Evolutionary conservation across 2,329 filamentous ascomycete genomes (phyloP).

Genomic region (Fusarium continuum): DNA sequence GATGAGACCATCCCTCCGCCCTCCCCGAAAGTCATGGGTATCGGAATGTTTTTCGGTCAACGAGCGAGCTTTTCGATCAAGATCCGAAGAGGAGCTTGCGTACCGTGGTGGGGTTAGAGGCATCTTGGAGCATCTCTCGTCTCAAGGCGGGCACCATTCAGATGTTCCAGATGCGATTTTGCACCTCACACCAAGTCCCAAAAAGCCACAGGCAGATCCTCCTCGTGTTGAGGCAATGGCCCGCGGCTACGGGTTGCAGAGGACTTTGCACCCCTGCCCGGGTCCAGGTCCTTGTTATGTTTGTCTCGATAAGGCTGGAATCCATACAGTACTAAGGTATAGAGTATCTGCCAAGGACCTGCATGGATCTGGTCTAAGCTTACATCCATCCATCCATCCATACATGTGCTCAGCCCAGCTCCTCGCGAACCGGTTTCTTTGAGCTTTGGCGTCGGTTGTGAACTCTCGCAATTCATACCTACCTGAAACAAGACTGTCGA

Average conservation of each 20-base stretch:
- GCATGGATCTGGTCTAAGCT: slow-evolving; percentile 28
- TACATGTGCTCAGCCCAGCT: slow-evolving; percentile 13
- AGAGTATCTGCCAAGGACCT: slow-evolving; percentile 26
- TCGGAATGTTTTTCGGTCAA: slow-evolving; percentile 36
- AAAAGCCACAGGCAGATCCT: slow-evolving; percentile 38
- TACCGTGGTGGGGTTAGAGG: slow-evolving; percentile 33
- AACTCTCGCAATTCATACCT: slow-evolving; percentile 29
- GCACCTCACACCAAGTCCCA: slow-evolving; percentile 24
- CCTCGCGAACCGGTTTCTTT: slow-evolving; percentile 35
- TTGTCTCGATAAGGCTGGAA: slow-evolving; percentile 32
- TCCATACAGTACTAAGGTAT: too few relatives aligned
- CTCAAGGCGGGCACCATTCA: slow-evolving; percentile 44
- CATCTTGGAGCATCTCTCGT: slow-evolving; percentile 20
- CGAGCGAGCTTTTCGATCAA: slow-evolving; percentile 39
- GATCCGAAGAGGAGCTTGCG: slow-evolving; percentile 43
- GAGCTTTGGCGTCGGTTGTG: slow-evolving; percentile 10
- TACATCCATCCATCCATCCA: neutral
- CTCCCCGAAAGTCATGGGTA: slow-evolving; percentile 31
- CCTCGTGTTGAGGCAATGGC: slow-evolving; percentile 36
- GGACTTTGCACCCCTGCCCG: slow-evolving; percentile 13
- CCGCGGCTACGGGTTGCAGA: slow-evolving; percentile 25
- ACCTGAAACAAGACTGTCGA: slow-evolving; percentile 40
- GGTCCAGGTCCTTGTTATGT: slow-evolving; percentile 5
- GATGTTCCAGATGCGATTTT: slow-evolving; percentile 38
- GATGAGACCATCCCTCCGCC: slow-evolving; percentile 5